Evolutionary conservation across 75 land plant genomes (phyloP).

Genomic region (Selaginella moellendorffii): DNA sequence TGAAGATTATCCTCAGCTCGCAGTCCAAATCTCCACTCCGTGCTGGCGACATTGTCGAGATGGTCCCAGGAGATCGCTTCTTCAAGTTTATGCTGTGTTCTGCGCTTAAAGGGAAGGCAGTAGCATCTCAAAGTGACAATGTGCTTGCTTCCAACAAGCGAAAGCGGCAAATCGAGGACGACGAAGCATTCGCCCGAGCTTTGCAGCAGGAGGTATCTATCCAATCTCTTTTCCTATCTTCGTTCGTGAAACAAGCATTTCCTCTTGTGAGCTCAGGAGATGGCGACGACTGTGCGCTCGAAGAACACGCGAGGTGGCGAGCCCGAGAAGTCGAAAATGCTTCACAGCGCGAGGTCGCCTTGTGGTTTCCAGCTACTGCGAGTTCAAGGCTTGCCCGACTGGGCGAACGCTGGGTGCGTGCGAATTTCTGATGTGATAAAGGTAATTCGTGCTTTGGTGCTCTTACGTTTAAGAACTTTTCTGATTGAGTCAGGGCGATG

Average conservation of each 20-base stretch:
- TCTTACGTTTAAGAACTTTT: not conserved
- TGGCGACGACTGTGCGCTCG: too few species aligned
- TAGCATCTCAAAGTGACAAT: not conserved
- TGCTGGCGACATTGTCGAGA: slow-evolving; percentile 62
- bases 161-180: slow-evolving; percentile 29
- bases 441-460: too few species aligned
- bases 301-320: too few species aligned
- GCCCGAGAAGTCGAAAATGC: too few species aligned
- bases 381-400: slow-evolving; percentile 59
- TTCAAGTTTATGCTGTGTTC: too few species aligned
- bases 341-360: slow-evolving; percentile 34
- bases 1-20: slow-evolving; percentile 32
- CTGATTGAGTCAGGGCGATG: slow-evolving; percentile 50
- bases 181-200: slow-evolving; percentile 32
- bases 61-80: too few species aligned
- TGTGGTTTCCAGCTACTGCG: slow-evolving; percentile 48
- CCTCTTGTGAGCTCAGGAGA: too few species aligned
- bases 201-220: too few species aligned
- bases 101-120: slow-evolving; percentile 6
- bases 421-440: slow-evolving; percentile 55
- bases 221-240: too few species aligned
- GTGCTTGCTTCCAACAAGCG: slow-evolving; percentile 19
- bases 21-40: slow-evolving; percentile 20
- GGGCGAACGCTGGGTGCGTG: slow-evolving; percentile 74
- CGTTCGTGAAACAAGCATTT: too few species aligned